Evolutionary conservation across 2,329 filamentous ascomycete species (phyloP).

Genomic region (Botrytis cinerea): DNA sequence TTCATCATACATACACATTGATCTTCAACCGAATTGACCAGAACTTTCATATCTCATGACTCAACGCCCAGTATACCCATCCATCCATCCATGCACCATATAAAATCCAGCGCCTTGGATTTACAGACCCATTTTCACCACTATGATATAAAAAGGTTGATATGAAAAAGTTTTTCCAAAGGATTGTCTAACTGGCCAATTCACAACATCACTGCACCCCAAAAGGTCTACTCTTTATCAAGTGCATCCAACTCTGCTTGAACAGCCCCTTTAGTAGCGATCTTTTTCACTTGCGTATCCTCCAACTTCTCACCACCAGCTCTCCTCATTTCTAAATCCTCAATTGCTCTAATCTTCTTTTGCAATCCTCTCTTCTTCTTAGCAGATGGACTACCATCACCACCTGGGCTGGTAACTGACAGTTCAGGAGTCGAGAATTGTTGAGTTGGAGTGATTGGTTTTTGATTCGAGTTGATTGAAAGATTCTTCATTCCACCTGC

Average conservation of each 20-base stretch:
- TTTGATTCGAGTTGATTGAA: slow-evolving; percentile 34
- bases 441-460: slow-evolving; percentile 32
- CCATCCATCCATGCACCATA: slow-evolving; percentile 6
- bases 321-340: slow-evolving; percentile 95
- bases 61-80: not conserved
- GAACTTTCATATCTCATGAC: not conserved
- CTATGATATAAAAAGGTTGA: slow-evolving; percentile 15
- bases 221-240: slow-evolving; percentile 31
- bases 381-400: slow-evolving; percentile 68
- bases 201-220: not conserved
- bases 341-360: slow-evolving; percentile 97
- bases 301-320: slow-evolving; percentile 95
- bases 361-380: slow-evolving; percentile 93
- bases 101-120: not conserved
- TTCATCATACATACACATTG: not conserved
- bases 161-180: slow-evolving; percentile 18
- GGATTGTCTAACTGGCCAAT: not conserved
- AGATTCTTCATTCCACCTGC: slow-evolving; percentile 41
- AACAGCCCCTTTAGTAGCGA: slow-evolving; percentile 81
- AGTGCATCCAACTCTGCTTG: slow-evolving; percentile 74
- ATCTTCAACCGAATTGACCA: not conserved
- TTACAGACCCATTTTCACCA: not conserved
- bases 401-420: slow-evolving; percentile 54
- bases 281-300: slow-evolving; percentile 98
- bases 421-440: slow-evolving; percentile 46